phyloP scores from a whole-genome alignment of 148 eudicot species.

The Vaccinium myrtillus region DNA sequence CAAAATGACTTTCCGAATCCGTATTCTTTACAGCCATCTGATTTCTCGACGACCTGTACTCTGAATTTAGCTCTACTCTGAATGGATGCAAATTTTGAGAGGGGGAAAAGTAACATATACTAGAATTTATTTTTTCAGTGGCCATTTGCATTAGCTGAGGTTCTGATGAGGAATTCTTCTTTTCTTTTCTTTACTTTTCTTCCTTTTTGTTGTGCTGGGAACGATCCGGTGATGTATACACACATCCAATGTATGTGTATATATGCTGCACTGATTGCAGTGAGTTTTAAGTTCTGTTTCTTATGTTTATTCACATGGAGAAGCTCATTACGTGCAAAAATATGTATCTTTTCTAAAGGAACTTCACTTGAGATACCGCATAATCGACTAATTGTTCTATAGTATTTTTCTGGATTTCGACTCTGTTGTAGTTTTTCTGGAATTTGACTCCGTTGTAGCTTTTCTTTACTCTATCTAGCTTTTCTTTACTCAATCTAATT shows the following conservation, averaged over 20 bases:
- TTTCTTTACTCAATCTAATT: not conserved
- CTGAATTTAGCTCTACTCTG: not conserved
- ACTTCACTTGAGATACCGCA: not conserved
- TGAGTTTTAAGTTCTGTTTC: not conserved
- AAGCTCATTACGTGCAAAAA: not conserved
- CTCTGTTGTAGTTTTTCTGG: not conserved
- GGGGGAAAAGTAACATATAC: not conserved
- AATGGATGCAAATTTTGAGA: slow-evolving; percentile 5
- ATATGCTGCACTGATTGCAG: not conserved
- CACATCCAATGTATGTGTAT: not conserved
- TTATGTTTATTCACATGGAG: not conserved
- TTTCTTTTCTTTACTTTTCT: not conserved
- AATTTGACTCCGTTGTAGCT: not conserved
- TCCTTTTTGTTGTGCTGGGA: not conserved
- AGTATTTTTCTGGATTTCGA: not conserved
- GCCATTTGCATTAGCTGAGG: not conserved
- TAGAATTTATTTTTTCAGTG: not conserved
- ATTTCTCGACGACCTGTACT: not conserved
- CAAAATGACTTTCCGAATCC: not conserved
- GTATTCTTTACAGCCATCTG: not conserved
- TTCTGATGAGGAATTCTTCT: not conserved
- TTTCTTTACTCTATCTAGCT: not conserved
- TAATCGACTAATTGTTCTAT: not conserved
- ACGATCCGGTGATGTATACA: not conserved
- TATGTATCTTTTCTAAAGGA: not conserved